Evolutionary conservation across 306 rosid genomes (phyloP).

Genomic region (Herpetospermum pedunculosum): DNA sequence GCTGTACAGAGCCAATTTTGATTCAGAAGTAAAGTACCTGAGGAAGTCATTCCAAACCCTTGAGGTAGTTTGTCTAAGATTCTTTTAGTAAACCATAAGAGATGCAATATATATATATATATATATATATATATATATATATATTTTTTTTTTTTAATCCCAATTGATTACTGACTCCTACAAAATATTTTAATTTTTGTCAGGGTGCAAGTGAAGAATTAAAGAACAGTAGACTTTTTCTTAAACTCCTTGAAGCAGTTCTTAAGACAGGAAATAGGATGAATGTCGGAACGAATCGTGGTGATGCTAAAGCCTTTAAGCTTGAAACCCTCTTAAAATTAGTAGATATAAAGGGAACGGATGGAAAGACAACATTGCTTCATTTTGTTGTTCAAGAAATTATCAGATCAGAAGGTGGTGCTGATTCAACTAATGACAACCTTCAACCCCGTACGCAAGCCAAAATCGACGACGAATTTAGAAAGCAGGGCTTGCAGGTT

Average conservation of each 20-base stretch:
- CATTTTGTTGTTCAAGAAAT: slow-evolving; percentile 99
- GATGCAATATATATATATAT: neutral
- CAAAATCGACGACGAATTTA: slow-evolving; percentile 49
- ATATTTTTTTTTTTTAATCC: slow-evolving; percentile 11
- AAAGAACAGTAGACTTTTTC: slow-evolving; percentile 78
- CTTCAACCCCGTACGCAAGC: slow-evolving; percentile 29
- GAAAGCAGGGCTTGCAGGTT: slow-evolving; percentile 76
- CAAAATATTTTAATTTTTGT: slow-evolving; percentile 8
- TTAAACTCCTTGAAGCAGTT: slow-evolving; percentile 96
- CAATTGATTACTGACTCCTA: slow-evolving; percentile 15
- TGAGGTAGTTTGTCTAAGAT: slow-evolving; percentile 36
- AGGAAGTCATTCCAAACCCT: slow-evolving; percentile 82
- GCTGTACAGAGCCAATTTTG: slow-evolving; percentile 94
- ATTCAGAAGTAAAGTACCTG: slow-evolving; percentile 76
- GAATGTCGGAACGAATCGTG: slow-evolving; percentile 95
- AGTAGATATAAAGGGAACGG: slow-evolving; percentile 90
- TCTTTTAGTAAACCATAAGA: neutral
- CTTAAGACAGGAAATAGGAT: slow-evolving; percentile 97
- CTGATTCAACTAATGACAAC: slow-evolving; percentile 41
- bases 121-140: too few species aligned
- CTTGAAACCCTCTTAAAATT: slow-evolving; percentile 87
- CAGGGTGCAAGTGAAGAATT: slow-evolving; percentile 91
- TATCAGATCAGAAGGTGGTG: slow-evolving; percentile 73
- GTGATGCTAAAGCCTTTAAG: slow-evolving; percentile 92
- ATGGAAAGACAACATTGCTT: slow-evolving; percentile 90